Percentiles rank a stretch among this genome's conserved stretches.
Conservation (phyloP, 2,329 filamentous ascomycete genomes). For the Paraconiothyrium sp. region DNA sequence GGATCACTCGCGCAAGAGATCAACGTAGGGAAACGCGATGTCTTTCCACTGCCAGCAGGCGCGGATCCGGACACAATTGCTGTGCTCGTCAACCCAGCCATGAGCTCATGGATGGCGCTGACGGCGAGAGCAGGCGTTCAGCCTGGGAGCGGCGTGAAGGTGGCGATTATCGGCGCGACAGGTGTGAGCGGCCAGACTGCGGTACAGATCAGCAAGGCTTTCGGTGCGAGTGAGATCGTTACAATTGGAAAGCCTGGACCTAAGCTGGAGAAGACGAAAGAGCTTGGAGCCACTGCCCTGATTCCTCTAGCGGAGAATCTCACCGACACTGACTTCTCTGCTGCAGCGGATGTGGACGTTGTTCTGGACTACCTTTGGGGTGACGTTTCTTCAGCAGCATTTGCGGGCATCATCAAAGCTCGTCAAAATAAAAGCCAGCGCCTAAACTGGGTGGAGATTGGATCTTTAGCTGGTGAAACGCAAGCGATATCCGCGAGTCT, state of each 20-base stretch:
- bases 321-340: constrained; percentile 58
- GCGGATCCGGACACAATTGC: constrained; percentile 63
- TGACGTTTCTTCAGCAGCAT: constrained; percentile 18
- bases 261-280: constrained; percentile 48
- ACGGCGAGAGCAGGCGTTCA: constrained; percentile 52
- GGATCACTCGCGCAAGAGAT: constrained; percentile 61
- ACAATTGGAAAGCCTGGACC: constrained; percentile 61
- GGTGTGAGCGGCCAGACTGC: constrained; percentile 63
- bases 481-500: constrained; percentile 14
- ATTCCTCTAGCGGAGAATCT: constrained; percentile 55
- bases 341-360: constrained; percentile 60
- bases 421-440: constrained; percentile 27
- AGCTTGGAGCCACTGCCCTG: constrained; percentile 57
- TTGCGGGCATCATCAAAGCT: constrained; percentile 24
- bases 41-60: constrained; percentile 55
- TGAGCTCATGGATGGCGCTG: constrained; percentile 68
- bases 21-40: constrained; percentile 56
- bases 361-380: constrained; percentile 69
- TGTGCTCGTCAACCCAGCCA: constrained; percentile 63
- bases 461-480: constrained; percentile 24
- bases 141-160: constrained; percentile 56
- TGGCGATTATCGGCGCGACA: constrained; percentile 64
- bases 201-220: constrained; percentile 56
- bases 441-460: constrained; percentile 30
- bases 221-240: constrained; percentile 62